Base-by-base conservation (phyloP, 139 green algal species). In the Desmodesmus armatus region DNA sequence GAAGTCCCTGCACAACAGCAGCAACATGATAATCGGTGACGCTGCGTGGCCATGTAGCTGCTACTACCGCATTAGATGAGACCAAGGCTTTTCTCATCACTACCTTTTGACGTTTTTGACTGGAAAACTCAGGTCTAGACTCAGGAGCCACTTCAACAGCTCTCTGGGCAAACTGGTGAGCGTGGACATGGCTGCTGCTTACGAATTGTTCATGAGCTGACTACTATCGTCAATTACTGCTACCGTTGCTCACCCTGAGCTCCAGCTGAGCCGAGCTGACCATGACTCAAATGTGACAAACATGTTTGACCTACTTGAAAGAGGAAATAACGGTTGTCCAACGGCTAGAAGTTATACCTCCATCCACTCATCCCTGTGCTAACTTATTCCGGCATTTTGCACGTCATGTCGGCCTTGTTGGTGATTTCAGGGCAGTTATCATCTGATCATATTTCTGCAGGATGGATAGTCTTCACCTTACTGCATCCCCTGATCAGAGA, bases 81-180 rank as follows among this genome's bases (percentile, higher is more conserved):
- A 17, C 51, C 51, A 62, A 17, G 51, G 15, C 51, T 27, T 17
- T 13, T 17, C 51, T 27, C 15, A n/a, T 15, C 3, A 3, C 11
- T 51, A 90, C 91, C 87, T 89, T 62, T 89, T 89, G 4, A 90
- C 77, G 39, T 94, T 90, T 49, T 91, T 92, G 4, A 94, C 88
- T 0, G 87, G 78, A 44, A 90, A 90, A 5, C 91, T 92, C 2
- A 95, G 87, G 75, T 94, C 89, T 33, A 94, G 76, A 63, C 86
- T 92, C 0, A 92, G 83, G 2, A 95, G 81, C 92, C 92, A 95
- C 13, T 91, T 93, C 2, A 92, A 49, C 0, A 92, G 70, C 40
- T 93, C 84, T 15, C 90, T 60, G 0, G 90, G 85, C 1, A 94
- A 40, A 43, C 39, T 86, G 2, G 80, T 39, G 5, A 80, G 67